Conservation (phyloP, 768 basidiomycete genomes). For the Clitopilus hobsonii region DNA sequence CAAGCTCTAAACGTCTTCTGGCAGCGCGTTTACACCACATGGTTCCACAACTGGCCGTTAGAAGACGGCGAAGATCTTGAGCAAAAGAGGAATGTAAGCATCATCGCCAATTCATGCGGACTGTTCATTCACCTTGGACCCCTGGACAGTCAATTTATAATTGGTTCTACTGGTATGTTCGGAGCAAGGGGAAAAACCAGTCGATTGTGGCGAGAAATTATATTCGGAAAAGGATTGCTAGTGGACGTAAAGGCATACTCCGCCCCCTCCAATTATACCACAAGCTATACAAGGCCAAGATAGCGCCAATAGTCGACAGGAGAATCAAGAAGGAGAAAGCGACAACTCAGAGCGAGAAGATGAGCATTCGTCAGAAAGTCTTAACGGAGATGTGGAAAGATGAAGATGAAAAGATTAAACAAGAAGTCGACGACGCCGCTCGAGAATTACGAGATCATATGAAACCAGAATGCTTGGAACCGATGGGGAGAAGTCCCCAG, state of each 20-base stretch:
- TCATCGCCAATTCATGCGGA: no score
- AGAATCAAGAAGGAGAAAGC: not conserved
- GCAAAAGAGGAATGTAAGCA: no score
- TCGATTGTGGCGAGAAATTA: not conserved
- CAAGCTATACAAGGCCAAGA: not conserved
- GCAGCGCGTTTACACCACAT: no score
- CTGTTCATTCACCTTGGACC: not conserved
- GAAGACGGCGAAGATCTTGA: no score
- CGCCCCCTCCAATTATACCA: not conserved
- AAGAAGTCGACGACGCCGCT: not conserved
- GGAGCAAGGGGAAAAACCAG: not conserved
- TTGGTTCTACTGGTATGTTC: not conserved
- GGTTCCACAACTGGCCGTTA: no score
- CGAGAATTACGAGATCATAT: not conserved
- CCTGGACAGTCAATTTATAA: not conserved
- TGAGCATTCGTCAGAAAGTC: not conserved
- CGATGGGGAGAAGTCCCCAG: not conserved
- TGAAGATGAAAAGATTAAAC: not conserved
- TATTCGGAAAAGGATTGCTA: not conserved
- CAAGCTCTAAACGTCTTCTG: no score
- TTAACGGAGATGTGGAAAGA: not conserved
- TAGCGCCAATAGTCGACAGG: not conserved
- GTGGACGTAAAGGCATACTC: not conserved
- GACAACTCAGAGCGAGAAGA: not conserved
- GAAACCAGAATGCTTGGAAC: not conserved